These are phyloP conservation scores for Solanum sparsipilum DNA, from an alignment of 257 asterid genomes.

Conservation along the genomic window DNA sequence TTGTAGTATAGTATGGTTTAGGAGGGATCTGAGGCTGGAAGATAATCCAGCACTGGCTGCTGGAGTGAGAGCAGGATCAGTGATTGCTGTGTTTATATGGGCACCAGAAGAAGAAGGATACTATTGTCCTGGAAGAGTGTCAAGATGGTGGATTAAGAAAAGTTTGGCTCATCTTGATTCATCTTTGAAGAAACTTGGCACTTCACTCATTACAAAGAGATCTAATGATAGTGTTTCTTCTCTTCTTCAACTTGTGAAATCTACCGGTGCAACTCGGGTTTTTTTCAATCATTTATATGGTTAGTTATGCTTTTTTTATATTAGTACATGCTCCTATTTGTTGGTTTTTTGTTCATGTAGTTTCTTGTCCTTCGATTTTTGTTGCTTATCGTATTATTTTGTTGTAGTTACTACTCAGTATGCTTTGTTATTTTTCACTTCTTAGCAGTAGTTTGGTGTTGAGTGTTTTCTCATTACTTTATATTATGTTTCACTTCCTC, in stretches of 20 bases:
- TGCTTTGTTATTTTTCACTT: not conserved
- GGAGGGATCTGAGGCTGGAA: constrained; percentile 92
- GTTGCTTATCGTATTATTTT: not conserved
- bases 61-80: constrained; percentile 71
- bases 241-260: constrained; percentile 55
- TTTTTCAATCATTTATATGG: constrained; percentile 91
- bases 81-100: constrained; percentile 72
- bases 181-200: constrained; percentile 74
- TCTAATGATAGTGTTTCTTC: constrained; percentile 71
- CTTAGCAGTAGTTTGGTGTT: not conserved
- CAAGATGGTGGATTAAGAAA: constrained; percentile 94
- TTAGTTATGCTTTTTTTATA: constrained; percentile 7
- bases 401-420: not conserved
- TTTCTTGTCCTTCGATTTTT: not conserved
- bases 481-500: not conserved
- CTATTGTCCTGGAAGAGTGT: constrained; percentile 75
- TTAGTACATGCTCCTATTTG: not conserved
- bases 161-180: constrained; percentile 73
- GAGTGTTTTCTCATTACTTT: not conserved
- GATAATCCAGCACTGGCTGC: constrained; percentile 90
- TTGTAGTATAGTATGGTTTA: constrained; percentile 84
- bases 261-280: constrained; percentile 71
- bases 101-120: constrained; percentile 96
- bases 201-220: constrained; percentile 75
- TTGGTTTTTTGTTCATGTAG: not conserved